phyloP scores from a whole-genome alignment of 805 yeast species.

The Priceomyces carsonii region DNA sequence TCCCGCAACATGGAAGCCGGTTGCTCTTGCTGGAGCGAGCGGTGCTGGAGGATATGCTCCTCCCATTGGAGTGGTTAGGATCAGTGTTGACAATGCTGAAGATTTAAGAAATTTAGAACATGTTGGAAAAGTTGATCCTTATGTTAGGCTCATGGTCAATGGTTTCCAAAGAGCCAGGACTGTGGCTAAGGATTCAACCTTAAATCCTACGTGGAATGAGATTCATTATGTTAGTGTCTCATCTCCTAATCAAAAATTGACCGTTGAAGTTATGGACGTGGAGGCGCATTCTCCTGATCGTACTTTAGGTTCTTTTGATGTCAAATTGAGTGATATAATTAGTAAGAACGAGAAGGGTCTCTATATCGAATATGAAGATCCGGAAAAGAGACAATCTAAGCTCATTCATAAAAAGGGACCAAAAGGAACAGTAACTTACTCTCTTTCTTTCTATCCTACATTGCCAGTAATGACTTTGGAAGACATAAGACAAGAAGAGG shows the following conservation, averaged over 20 bases:
- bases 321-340: conserved; percentile 67
- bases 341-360: conserved; percentile 64
- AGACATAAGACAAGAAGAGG: conserved; percentile 61
- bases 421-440: conserved; percentile 75
- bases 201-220: conserved; percentile 85
- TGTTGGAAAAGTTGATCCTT: conserved; percentile 92
- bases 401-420: conserved; percentile 78
- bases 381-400: conserved; percentile 57
- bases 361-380: conserved; percentile 57
- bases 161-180: conserved; percentile 80
- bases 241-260: conserved; percentile 76
- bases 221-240: conserved; percentile 79
- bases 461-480: conserved; percentile 76
- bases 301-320: conserved; percentile 78
- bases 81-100: conserved; percentile 67
- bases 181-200: conserved; percentile 58
- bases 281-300: conserved; percentile 80
- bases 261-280: conserved; percentile 91
- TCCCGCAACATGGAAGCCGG: conserved; percentile 83
- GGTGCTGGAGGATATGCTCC: conserved; percentile 84
- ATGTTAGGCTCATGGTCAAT: conserved; percentile 75
- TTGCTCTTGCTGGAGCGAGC: conserved; percentile 62
- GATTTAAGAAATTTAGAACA: conserved; percentile 82
- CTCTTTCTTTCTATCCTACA: conserved; percentile 80
- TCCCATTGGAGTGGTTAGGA: conserved; percentile 89